Base-by-base conservation (phyloP, 2,329 filamentous ascomycete species). In the Nemania sp. region DNA sequence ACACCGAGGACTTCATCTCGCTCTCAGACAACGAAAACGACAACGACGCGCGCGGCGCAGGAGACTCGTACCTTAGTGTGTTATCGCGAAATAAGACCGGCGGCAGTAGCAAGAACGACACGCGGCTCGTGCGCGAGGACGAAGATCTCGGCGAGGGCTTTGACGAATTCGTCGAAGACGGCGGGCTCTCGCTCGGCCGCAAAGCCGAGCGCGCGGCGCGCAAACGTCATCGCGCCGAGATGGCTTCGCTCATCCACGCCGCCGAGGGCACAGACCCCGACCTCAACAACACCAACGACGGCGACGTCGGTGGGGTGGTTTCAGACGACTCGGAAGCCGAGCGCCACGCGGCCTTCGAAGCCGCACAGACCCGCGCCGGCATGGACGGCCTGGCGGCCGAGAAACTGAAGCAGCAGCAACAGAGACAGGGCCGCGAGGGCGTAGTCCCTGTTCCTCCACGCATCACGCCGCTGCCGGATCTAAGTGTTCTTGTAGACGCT, bases 101-200 rank as follows among this genome's bases (percentile, higher is more conserved):
- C 26, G 28, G 76, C 44, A 72, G 30, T 22, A 45, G 69, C 46
- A 73, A 78, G 51, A 8, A 80, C 46, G 81, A 91, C 57, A 89
- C 88, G 5, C 82, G 93, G 1, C 80, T 97, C 2, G 81, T 91
- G 5, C 82, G 80, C 36, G 91, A 97, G 28, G 93, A 97, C 64
- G 93, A 97, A 68, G 91, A 97, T 66, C 81, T 97, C 0, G 90
- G 89, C 31, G 94, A 97, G 73, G 92, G 91, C 0, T 97, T 96
- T 63, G 93, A 97, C 56, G 88, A 93, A 49, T 96, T 90, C 64
- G 90, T 94, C 7, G 89, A 94, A 34, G 90, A 96, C 67, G 91
- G 89, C 7, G 83, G 84, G 6, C 82, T 97, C 8, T 83, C 89
- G 1, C 77, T 97, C 0, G 90, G 91, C 28, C 84, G 81, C 57